phyloP scores from a whole-genome alignment of 2,329 filamentous ascomycete species.

The Aspergillus quadrilineatus region DNA sequence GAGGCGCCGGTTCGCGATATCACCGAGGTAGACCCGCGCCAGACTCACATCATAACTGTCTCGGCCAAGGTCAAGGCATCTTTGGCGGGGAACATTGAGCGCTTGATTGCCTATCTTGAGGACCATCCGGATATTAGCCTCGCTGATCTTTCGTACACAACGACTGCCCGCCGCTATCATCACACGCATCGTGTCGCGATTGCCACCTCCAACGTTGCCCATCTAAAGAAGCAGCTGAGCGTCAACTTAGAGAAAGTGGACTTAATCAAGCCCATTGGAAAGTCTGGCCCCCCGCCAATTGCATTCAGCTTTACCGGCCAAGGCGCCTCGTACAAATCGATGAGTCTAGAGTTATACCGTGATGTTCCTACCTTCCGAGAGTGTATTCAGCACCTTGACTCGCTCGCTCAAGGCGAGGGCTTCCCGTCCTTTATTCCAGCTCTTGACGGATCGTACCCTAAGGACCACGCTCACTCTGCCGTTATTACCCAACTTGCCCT shows the following conservation, averaged over 20 bases:
- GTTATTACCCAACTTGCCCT: neutral
- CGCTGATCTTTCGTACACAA: slow-evolving; percentile 61
- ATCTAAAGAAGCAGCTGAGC: neutral
- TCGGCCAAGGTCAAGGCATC: slow-evolving; percentile 52
- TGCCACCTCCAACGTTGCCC: neutral
- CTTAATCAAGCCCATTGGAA: neutral
- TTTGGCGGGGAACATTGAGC: slow-evolving; percentile 53
- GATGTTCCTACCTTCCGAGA: slow-evolving; percentile 16
- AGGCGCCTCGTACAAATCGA: slow-evolving; percentile 33
- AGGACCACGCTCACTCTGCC: no score
- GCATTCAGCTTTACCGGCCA: slow-evolving; percentile 38
- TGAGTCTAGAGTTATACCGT: slow-evolving; percentile 36
- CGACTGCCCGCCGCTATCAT: slow-evolving; percentile 55
- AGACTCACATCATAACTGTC: slow-evolving; percentile 56
- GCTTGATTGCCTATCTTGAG: slow-evolving; percentile 46
- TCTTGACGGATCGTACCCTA: neutral
- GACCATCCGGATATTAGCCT: slow-evolving; percentile 42
- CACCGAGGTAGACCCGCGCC: slow-evolving; percentile 44
- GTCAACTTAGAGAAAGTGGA: neutral
- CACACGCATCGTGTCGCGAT: slow-evolving; percentile 12
- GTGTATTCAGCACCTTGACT: neutral
- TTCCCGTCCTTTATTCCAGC: neutral
- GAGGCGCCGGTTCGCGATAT: slow-evolving; percentile 37
- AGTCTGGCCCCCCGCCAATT: neutral
- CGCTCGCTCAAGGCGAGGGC: neutral